Percentiles rank a stretch among this genome's conserved stretches.
Evolutionary conservation across 140 eudicot species (phyloP).

Genomic region (Cichorium intybus): DNA sequence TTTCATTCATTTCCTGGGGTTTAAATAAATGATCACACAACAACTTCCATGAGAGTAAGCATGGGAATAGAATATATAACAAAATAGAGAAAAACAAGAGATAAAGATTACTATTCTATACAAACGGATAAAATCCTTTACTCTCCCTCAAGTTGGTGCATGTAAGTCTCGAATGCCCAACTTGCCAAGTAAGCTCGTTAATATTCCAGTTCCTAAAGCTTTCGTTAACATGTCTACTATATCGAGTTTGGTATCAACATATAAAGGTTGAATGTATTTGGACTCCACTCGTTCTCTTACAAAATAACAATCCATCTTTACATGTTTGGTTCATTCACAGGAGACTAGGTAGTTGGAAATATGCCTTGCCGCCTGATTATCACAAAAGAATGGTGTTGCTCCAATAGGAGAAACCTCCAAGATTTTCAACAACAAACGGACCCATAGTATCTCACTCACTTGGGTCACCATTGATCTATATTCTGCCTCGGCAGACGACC

Average conservation of each 20-base stretch:
- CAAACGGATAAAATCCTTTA: too few relatives aligned
- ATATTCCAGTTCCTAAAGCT: conserved; percentile 10
- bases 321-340: background rate
- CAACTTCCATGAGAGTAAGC: too few relatives aligned
- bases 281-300: background rate
- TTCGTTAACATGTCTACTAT: conserved; percentile 19
- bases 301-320: too few relatives aligned
- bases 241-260: background rate
- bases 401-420: background rate
- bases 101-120: too few relatives aligned
- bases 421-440: background rate
- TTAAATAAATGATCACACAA: too few relatives aligned
- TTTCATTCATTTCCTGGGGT: too few relatives aligned
- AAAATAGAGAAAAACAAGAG: too few relatives aligned
- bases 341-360: background rate
- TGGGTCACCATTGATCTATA: too few relatives aligned
- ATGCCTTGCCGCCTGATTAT: background rate
- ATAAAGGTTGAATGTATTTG: background rate
- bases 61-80: too few relatives aligned
- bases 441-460: background rate
- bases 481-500: too few relatives aligned
- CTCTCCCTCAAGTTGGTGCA: conserved; percentile 23
- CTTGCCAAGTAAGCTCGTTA: conserved; percentile 17
- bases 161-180: conserved; percentile 18
- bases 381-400: background rate